Evolutionary conservation across 2,329 filamentous ascomycete genomes (phyloP).

Genomic region (Cryphonectria carpinicola): DNA sequence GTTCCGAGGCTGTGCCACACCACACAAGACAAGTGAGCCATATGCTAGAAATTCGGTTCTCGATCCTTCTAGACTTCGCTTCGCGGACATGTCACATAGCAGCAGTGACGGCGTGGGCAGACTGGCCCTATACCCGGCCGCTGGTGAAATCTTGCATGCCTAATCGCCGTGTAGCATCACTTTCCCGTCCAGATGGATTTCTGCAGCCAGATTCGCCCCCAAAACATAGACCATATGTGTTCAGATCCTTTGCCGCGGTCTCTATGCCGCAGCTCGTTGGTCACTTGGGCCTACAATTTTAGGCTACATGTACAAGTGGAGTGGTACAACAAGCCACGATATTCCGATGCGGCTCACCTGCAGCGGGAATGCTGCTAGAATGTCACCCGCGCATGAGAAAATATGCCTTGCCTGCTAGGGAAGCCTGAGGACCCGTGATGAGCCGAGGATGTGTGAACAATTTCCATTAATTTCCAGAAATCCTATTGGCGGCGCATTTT

Average conservation of each 20-base stretch:
- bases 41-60: neutral
- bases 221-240: neutral
- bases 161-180: neutral
- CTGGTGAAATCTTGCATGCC: neutral
- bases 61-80: neutral
- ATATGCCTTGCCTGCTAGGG: neutral
- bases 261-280: neutral
- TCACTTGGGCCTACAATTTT: neutral
- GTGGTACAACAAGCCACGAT: neutral
- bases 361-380: neutral
- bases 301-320: neutral
- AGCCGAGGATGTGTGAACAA: neutral
- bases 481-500: constrained; percentile 2
- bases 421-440: neutral
- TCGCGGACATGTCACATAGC: neutral
- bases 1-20: neutral
- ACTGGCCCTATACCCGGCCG: neutral
- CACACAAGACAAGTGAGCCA: neutral
- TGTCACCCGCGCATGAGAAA: neutral
- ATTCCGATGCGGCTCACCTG: neutral
- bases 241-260: neutral
- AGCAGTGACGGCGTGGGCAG: neutral
- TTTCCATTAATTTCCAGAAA: neutral
- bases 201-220: constrained; percentile 1
- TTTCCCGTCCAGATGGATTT: constrained; percentile 3